Percentiles rank a stretch among this genome's conserved stretches.
Evolutionary conservation across 176 grass and related monocot species (phyloP).

Genomic region (Pontederia paniculata): DNA sequence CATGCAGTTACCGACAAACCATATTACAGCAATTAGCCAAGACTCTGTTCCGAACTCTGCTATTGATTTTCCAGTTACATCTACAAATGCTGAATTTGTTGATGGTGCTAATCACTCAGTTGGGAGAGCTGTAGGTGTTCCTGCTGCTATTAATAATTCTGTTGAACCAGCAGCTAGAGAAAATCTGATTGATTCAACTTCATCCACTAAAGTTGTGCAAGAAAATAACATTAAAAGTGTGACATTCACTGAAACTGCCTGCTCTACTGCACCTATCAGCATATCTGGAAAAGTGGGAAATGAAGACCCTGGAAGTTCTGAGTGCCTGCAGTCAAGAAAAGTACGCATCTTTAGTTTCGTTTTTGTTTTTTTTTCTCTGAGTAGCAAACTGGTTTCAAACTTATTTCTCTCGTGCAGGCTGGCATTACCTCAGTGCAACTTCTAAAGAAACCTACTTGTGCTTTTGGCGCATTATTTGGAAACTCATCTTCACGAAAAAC

Average conservation of each 20-base stretch:
- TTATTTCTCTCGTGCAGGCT: neutral
- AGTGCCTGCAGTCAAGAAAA: neutral
- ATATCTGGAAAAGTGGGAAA: neutral
- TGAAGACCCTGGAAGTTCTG: neutral
- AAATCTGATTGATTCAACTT: constrained; percentile 16
- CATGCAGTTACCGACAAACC: neutral
- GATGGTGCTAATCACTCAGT: constrained; percentile 20
- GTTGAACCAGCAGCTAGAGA: neutral
- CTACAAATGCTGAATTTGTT: constrained; percentile 20
- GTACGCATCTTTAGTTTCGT: neutral
- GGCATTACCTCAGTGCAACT: constrained; percentile 30
- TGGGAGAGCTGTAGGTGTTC: constrained; percentile 21
- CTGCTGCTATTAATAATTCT: constrained; percentile 11
- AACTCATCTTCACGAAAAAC: constrained; percentile 38
- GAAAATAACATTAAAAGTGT: constrained; percentile 17
- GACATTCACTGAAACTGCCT: constrained; percentile 14
- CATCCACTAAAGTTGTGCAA: constrained; percentile 21
- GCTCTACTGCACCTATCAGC: neutral
- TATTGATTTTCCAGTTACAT: neutral
- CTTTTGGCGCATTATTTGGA: constrained; percentile 43
- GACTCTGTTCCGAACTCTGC: neutral
- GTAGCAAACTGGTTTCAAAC: neutral
- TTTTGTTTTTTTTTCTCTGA: neutral
- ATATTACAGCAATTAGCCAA: neutral
- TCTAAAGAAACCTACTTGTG: constrained; percentile 24